Evolutionary conservation across 257 asterid species (phyloP).

Genomic region (Voacanga thouarsii): DNA sequence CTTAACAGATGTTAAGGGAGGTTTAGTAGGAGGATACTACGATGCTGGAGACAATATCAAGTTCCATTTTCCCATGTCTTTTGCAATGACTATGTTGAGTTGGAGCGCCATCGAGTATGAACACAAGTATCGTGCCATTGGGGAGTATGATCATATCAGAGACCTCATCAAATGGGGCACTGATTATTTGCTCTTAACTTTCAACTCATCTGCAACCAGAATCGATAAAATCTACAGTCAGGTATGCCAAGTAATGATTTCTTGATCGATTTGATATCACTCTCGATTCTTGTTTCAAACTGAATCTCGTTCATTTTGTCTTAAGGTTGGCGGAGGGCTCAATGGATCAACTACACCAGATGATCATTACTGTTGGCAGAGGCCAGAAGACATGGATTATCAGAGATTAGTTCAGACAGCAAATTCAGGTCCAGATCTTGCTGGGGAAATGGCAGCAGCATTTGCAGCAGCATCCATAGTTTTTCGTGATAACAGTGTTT

Average conservation of each 20-base stretch:
- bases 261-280: background rate
- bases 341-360: constrained; percentile 65
- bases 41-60: constrained; percentile 86
- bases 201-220: constrained; percentile 64
- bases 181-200: constrained; percentile 75
- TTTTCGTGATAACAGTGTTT: constrained; percentile 47
- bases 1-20: constrained; percentile 55
- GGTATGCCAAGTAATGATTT: constrained; percentile 25
- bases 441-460: constrained; percentile 82
- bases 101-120: constrained; percentile 93
- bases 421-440: constrained; percentile 65
- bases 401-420: constrained; percentile 48
- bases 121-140: constrained; percentile 62
- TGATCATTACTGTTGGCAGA: constrained; percentile 85
- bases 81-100: constrained; percentile 89
- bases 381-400: constrained; percentile 86
- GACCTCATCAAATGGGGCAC: constrained; percentile 91
- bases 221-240: constrained; percentile 67
- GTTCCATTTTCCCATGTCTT: constrained; percentile 84
- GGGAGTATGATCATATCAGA: constrained; percentile 64
- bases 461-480: constrained; percentile 87
- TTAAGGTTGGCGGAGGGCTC: constrained; percentile 65
- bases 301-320: background rate
- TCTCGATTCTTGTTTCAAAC: background rate
- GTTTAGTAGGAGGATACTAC: constrained; percentile 83